Evolutionary conservation across 352 stramenopile genomes (phyloP).

Genomic region (Globisporangium abappressorium): DNA sequence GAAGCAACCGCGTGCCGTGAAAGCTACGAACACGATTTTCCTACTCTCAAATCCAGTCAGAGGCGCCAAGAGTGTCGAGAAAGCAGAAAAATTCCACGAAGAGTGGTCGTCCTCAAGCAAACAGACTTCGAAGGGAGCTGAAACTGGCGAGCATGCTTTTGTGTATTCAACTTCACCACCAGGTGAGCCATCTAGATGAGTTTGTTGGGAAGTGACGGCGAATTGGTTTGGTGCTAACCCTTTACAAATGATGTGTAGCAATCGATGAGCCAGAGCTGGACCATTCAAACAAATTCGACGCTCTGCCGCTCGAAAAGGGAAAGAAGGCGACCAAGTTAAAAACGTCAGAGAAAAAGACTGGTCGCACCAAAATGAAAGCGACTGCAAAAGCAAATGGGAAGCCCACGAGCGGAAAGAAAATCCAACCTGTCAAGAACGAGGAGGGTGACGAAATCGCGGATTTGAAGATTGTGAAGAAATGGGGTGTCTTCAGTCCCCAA

Average conservation of each 20-base stretch:
- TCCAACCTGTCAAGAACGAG: background rate
- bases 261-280: background rate
- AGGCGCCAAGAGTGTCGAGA: background rate
- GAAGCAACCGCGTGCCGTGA: background rate
- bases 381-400: background rate
- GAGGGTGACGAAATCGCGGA: background rate
- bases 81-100: background rate
- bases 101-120: background rate
- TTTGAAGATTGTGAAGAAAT: conserved; percentile 6
- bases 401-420: background rate
- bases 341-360: background rate
- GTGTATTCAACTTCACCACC: background rate
- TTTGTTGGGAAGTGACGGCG: background rate
- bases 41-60: background rate
- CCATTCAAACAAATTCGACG: background rate
- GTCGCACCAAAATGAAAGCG: background rate
- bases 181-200: background rate
- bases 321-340: background rate
- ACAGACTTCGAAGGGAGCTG: background rate
- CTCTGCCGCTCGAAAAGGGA: background rate
- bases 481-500: conserved; percentile 8
- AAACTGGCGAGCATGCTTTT: background rate
- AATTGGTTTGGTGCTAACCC: background rate
- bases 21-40: background rate
- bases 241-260: background rate